Conservation (phyloP, 2,329 filamentous ascomycete species). For the Colletotrichum chrysophilum region DNA sequence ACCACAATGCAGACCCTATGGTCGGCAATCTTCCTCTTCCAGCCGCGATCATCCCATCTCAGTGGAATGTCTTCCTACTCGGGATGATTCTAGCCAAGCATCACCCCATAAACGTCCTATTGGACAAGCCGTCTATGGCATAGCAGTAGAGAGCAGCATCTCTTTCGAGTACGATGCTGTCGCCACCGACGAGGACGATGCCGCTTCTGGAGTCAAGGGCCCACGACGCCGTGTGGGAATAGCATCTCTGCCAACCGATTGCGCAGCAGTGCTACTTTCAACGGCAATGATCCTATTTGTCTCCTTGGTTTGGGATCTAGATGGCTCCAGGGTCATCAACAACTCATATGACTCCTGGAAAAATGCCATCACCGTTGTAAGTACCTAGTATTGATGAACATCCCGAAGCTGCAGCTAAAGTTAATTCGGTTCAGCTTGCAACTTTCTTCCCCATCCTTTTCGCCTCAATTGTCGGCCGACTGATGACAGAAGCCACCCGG, state of each 20-base stretch:
- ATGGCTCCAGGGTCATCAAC: background rate
- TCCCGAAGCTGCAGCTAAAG: rapidly evolving
- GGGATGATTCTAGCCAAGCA: too few species aligned
- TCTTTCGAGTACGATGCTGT: background rate
- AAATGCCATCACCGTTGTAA: background rate
- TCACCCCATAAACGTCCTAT: too few species aligned
- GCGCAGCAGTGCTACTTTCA: background rate
- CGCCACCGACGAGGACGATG: rapidly evolving
- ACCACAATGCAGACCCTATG: too few species aligned
- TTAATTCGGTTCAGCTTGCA: background rate
- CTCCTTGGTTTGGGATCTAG: background rate
- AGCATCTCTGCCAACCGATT: background rate
- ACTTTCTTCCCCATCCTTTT: background rate
- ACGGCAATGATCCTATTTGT: background rate
- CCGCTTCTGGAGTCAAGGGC: background rate
- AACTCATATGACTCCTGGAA: background rate
- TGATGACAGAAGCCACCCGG: background rate
- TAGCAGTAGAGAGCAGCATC: too few species aligned
- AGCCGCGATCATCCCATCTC: too few species aligned
- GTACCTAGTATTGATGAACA: background rate
- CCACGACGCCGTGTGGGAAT: background rate
- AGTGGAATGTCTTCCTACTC: too few species aligned
- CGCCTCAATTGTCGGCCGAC: background rate
- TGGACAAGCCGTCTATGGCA: too few species aligned
- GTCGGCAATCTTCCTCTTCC: too few species aligned